Percentiles rank a stretch among this genome's conserved stretches.
These are phyloP conservation scores for Rugiboletus extremiorientalis DNA, from an alignment of 1,284 basidiomycete genomes.

Conservation along the genomic window DNA sequence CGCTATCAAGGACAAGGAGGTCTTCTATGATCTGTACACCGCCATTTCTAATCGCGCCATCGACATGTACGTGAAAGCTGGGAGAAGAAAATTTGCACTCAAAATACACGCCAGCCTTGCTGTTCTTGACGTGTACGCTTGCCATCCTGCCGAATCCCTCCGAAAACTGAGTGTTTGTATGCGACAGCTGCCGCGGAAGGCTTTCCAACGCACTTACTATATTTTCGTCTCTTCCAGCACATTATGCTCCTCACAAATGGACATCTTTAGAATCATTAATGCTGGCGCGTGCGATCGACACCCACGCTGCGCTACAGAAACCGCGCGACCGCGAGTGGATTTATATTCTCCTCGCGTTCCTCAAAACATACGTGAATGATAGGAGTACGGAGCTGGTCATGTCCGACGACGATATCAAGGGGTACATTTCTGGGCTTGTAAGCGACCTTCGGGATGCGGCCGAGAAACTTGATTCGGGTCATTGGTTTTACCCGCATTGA, in stretches of 20 bases:
- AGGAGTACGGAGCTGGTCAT: slow-evolving; percentile 52
- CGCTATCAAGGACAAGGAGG: slow-evolving; percentile 55
- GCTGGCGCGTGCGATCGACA: slow-evolving; percentile 67
- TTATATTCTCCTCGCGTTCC: slow-evolving; percentile 63
- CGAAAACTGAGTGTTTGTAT: slow-evolving; percentile 11
- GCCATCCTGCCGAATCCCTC: slow-evolving; percentile 4
- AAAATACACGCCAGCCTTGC: slow-evolving; percentile 84
- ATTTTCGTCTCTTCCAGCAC: slow-evolving; percentile 76
- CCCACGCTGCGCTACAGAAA: slow-evolving; percentile 54
- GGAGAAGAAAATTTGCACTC: slow-evolving; percentile 80
- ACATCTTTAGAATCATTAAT: slow-evolving; percentile 73
- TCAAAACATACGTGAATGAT: slow-evolving; percentile 64
- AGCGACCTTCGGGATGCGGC: slow-evolving; percentile 49
- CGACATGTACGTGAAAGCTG: slow-evolving; percentile 77
- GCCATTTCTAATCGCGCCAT: slow-evolving; percentile 78
- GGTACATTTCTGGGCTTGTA: slow-evolving; percentile 57
- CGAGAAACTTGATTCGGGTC: slow-evolving; percentile 58
- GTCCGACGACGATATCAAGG: slow-evolving; percentile 47
- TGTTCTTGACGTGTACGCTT: slow-evolving; percentile 78
- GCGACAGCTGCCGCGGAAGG: slow-evolving; percentile 62
- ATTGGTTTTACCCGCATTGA: background rate
- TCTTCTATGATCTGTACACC: slow-evolving; percentile 77
- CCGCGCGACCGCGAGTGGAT: slow-evolving; percentile 73
- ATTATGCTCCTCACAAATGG: slow-evolving; percentile 82
- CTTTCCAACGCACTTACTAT: slow-evolving; percentile 62